Conservation (phyloP, 495 filamentous ascomycete species). For the Penicillium bialowiezense region DNA sequence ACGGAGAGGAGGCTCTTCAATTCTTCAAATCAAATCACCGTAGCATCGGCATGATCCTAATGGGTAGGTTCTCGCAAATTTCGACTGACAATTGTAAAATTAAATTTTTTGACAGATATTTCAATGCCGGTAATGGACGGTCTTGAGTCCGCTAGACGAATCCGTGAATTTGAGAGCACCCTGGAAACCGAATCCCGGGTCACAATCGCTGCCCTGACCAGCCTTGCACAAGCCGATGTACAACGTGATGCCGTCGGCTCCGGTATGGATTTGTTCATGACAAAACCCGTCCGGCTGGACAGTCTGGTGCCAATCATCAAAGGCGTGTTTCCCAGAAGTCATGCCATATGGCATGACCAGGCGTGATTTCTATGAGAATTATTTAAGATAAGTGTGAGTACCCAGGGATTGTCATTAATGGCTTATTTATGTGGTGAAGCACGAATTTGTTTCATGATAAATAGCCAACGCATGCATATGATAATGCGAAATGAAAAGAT, state of each 20-base stretch:
- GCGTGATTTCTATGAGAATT: too few species aligned
- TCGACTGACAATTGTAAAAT: not conserved
- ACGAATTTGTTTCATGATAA: too few species aligned
- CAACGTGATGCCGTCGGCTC: slow-evolving; percentile 27
- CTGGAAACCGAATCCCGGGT: not conserved
- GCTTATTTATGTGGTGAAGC: too few species aligned
- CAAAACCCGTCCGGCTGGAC: slow-evolving; percentile 29
- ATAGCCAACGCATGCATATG: too few species aligned
- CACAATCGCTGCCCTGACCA: slow-evolving; percentile 34
- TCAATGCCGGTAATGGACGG: slow-evolving; percentile 61
- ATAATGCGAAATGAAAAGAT: too few species aligned
- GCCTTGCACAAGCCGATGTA: slow-evolving; percentile 26
- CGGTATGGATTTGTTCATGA: slow-evolving; percentile 37
- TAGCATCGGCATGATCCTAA: slow-evolving; percentile 45
- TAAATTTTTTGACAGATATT: slow-evolving; percentile 44
- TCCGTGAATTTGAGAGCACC: slow-evolving; percentile 40
- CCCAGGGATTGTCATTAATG: too few species aligned
- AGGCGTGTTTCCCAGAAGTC: not conserved
- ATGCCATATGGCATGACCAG: not conserved
- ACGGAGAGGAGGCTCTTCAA: slow-evolving; percentile 54
- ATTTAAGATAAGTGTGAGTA: too few species aligned
- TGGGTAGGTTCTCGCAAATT: slow-evolving; percentile 31
- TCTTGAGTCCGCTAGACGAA: slow-evolving; percentile 47
- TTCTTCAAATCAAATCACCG: slow-evolving; percentile 26
- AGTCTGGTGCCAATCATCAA: slow-evolving; percentile 16